Conservation (phyloP, 2,329 filamentous ascomycete genomes). For the Verruconis gallopava region DNA sequence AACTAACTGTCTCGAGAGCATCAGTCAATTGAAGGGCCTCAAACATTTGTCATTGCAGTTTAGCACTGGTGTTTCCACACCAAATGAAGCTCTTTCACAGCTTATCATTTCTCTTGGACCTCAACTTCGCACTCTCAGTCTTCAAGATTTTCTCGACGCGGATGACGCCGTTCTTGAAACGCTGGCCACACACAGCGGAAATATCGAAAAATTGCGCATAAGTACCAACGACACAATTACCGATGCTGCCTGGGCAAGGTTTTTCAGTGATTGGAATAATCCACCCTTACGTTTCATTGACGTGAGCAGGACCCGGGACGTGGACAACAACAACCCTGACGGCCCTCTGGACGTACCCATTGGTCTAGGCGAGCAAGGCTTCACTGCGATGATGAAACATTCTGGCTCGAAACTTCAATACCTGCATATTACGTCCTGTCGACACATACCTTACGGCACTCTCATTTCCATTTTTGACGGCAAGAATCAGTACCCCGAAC, state of each 20-base stretch:
- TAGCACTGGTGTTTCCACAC: constrained; percentile 34
- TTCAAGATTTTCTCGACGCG: constrained; percentile 53
- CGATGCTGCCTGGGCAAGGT: constrained; percentile 55
- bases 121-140: constrained; percentile 62
- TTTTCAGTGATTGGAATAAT: constrained; percentile 71
- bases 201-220: constrained; percentile 65
- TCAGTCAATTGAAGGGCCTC: constrained; percentile 50
- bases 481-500: constrained; percentile 47
- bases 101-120: constrained; percentile 51
- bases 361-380: constrained; percentile 63
- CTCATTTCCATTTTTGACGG: constrained; percentile 63
- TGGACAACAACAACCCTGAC: constrained; percentile 58
- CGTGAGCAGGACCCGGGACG: constrained; percentile 61
- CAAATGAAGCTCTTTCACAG: constrained; percentile 44
- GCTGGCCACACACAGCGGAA: constrained; percentile 56
- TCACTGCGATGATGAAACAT: constrained; percentile 72
- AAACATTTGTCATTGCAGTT: constrained; percentile 65
- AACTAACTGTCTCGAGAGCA: constrained; percentile 48
- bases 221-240: constrained; percentile 64
- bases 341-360: constrained; percentile 45
- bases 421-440: constrained; percentile 71
- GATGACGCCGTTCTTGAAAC: constrained; percentile 57
- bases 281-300: constrained; percentile 58
- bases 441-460: constrained; percentile 60
- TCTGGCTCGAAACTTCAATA: constrained; percentile 53